Percentiles rank a stretch among this genome's conserved stretches.
These are phyloP conservation scores for Phalaenopsis aphrodite DNA, from an alignment of 106 monocot genomes.

Conservation along the genomic window DNA sequence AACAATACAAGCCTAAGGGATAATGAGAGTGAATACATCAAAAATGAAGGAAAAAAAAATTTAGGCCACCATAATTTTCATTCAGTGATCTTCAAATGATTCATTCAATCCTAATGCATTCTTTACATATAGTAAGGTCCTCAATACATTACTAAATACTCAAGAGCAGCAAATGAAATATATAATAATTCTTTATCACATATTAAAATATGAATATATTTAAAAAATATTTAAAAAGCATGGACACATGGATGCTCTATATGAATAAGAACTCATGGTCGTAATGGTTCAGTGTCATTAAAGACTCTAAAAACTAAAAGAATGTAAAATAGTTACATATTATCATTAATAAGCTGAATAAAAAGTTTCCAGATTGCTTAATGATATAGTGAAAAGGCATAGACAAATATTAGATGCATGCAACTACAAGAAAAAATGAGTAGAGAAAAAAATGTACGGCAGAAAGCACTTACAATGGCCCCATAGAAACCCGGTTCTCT, in stretches of 20 bases:
- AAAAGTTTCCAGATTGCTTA: background rate
- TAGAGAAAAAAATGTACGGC: background rate
- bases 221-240: background rate
- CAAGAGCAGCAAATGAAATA: background rate
- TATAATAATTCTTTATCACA: background rate
- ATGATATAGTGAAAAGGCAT: background rate
- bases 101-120: too few relatives aligned
- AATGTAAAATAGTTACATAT: background rate
- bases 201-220: background rate
- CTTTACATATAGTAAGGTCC: background rate
- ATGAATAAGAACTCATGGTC: background rate
- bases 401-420: background rate
- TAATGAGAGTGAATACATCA: too few relatives aligned
- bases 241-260: background rate
- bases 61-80: too few relatives aligned
- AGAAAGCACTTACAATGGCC: slow-evolving; percentile 66
- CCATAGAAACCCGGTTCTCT: slow-evolving; percentile 89
- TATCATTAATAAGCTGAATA: background rate
- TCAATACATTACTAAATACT: background rate
- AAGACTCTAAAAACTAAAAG: background rate
- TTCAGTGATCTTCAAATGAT: too few relatives aligned
- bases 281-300: background rate
- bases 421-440: background rate
- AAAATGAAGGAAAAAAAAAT: too few relatives aligned
- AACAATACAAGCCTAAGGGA: too few relatives aligned